phyloP scores from a whole-genome alignment of 2,329 filamentous ascomycete genomes.

The Bipolaris victoriae region DNA sequence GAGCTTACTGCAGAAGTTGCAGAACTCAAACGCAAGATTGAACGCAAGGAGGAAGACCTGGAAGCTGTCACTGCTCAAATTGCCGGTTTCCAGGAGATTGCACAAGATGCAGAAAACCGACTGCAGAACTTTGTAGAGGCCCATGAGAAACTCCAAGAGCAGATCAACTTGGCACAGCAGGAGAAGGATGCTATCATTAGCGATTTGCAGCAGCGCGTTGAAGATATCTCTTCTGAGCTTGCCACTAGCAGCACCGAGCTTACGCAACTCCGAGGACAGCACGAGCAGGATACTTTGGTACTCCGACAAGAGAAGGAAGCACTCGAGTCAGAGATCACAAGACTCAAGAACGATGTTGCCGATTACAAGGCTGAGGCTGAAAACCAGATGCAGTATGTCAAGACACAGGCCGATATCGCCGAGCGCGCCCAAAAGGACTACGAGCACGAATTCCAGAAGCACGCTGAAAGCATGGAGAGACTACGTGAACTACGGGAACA shows the following conservation, averaged over 20 bases:
- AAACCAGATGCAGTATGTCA: conserved; percentile 88
- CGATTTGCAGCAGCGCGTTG: conserved; percentile 81
- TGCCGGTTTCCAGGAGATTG: conserved; percentile 87
- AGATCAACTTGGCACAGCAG: conserved; percentile 76
- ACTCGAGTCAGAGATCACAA: conserved; percentile 77
- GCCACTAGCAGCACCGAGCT: conserved; percentile 82
- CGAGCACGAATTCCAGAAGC: conserved; percentile 90
- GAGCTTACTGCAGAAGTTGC: conserved; percentile 83
- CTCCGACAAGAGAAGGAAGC: conserved; percentile 82
- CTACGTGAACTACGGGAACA: conserved; percentile 80
- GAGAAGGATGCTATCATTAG: conserved; percentile 81
- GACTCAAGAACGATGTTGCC: conserved; percentile 83
- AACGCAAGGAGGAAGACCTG: conserved; percentile 78
- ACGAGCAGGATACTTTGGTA: conserved; percentile 73
- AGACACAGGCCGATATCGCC: conserved; percentile 91
- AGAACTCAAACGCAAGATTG: conserved; percentile 85
- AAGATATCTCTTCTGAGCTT: conserved; percentile 84
- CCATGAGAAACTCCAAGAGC: conserved; percentile 73
- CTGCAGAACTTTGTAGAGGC: conserved; percentile 78
- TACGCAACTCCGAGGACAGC: conserved; percentile 77
- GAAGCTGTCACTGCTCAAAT: conserved; percentile 80
- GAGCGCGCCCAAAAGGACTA: conserved; percentile 94
- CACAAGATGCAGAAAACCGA: conserved; percentile 85
- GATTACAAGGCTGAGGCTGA: conserved; percentile 79
- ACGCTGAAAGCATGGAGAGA: conserved; percentile 90